Evolutionary conservation across 2,329 filamentous ascomycete genomes (phyloP).

Genomic region (Aspergillus eucalypticola): DNA sequence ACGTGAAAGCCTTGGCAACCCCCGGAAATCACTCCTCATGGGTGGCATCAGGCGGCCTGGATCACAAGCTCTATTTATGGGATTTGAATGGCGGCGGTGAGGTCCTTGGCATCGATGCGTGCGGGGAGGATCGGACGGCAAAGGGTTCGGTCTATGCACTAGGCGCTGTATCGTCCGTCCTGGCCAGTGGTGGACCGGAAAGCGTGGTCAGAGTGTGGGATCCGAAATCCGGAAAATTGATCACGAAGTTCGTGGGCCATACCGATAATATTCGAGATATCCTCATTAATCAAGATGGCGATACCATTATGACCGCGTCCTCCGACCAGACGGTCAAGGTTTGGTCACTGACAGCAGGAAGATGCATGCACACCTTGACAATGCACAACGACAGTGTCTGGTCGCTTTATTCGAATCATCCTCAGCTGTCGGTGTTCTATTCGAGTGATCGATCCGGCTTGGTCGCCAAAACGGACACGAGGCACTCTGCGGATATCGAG

Average conservation of each 20-base stretch:
- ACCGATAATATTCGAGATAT: constrained; percentile 93
- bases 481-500: constrained; percentile 73
- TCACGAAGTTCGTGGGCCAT: constrained; percentile 96
- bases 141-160: constrained; percentile 97
- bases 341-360: constrained; percentile 91
- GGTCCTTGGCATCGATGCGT: constrained; percentile 74
- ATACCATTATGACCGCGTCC: constrained; percentile 90
- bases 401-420: constrained; percentile 88
- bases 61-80: constrained; percentile 91
- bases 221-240: constrained; percentile 78
- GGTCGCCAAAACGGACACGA: constrained; percentile 93
- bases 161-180: constrained; percentile 72
- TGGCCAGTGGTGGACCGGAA: constrained; percentile 92
- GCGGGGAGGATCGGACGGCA: constrained; percentile 74
- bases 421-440: constrained; percentile 85
- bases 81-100: constrained; percentile 86
- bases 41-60: constrained; percentile 91
- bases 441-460: constrained; percentile 89
- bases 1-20: constrained; percentile 89
- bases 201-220: constrained; percentile 93
- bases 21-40: constrained; percentile 71
- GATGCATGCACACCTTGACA: constrained; percentile 96
- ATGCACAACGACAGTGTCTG: constrained; percentile 99
- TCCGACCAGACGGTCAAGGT: constrained; percentile 97
- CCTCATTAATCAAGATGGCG: constrained; percentile 81